Conservation (phyloP, 768 basidiomycete genomes). For the Agaricus subrufescens region DNA sequence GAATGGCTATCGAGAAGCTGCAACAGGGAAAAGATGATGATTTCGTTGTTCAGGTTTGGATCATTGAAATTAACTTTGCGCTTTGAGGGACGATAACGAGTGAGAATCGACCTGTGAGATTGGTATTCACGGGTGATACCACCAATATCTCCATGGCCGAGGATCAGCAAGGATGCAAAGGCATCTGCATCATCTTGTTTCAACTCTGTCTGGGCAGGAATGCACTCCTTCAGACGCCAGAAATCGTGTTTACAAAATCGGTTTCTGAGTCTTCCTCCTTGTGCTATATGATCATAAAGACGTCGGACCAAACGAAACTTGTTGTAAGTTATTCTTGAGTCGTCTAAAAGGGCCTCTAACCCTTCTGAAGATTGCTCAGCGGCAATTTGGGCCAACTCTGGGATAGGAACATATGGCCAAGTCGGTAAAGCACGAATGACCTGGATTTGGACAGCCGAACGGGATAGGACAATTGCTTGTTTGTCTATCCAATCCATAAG, state of each 20-base stretch:
- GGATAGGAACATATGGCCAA: conserved; percentile 67
- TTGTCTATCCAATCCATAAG: conserved; percentile 63
- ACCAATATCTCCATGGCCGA: conserved; percentile 55
- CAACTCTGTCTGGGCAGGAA: conserved; percentile 51
- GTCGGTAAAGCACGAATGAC: conserved; percentile 60
- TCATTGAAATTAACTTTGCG: conserved; percentile 10
- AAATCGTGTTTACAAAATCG: conserved; percentile 61
- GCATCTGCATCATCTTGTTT: conserved; percentile 67
- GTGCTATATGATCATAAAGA: conserved; percentile 45
- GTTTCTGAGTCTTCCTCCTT: conserved; percentile 30
- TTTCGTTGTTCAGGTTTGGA: conserved; percentile 34
- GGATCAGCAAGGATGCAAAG: conserved; percentile 61
- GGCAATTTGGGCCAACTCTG: conserved; percentile 38
- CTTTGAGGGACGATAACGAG: conserved; percentile 27
- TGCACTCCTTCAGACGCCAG: conserved; percentile 80
- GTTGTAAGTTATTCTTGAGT: conserved; percentile 58
- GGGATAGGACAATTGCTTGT: conserved; percentile 40
- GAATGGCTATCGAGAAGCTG: conserved; percentile 52
- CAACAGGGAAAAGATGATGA: conserved; percentile 51
- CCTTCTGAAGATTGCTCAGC: conserved; percentile 41
- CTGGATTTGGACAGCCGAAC: conserved; percentile 28
- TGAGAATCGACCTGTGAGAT: conserved; percentile 34
- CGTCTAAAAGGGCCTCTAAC: conserved; percentile 52
- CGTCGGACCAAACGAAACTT: conserved; percentile 75
- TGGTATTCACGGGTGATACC: conserved; percentile 54